Evolutionary conservation across 208 protist species (phyloP).

Genomic region (Leishmania braziliensis): DNA sequence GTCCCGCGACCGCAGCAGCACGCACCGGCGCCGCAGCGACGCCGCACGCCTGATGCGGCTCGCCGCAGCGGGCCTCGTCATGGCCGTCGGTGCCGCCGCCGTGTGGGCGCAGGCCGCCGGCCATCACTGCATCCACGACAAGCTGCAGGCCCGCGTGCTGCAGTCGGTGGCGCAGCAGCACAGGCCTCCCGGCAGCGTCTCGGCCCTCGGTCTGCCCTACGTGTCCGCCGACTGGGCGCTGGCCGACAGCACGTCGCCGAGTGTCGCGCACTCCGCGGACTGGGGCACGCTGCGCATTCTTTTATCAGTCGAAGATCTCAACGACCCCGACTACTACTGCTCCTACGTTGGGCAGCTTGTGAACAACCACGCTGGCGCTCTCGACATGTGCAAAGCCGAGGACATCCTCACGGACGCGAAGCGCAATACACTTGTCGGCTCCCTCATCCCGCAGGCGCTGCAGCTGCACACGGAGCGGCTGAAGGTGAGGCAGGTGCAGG

Average conservation of each 20-base stretch:
- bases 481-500: too few relatives aligned
- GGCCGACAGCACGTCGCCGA: too few relatives aligned
- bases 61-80: background rate
- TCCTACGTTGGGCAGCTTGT: too few relatives aligned
- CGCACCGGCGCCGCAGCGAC: slow-evolving; percentile 16
- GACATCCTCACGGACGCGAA: too few relatives aligned
- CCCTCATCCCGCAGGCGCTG: too few relatives aligned
- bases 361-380: too few relatives aligned
- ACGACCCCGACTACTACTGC: slow-evolving; percentile 22
- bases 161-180: slow-evolving; percentile 9
- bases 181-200: background rate
- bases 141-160: slow-evolving; percentile 32
- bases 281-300: too few relatives aligned
- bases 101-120: slow-evolving; percentile 17
- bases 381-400: too few relatives aligned
- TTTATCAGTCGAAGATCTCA: slow-evolving; percentile 37
- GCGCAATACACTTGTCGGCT: too few relatives aligned
- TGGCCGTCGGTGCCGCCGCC: slow-evolving; percentile 3
- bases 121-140: slow-evolving; percentile 22
- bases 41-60: slow-evolving; percentile 17
- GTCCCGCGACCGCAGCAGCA: background rate
- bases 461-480: too few relatives aligned
- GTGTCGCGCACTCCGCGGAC: too few relatives aligned
- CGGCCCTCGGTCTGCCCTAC: slow-evolving; percentile 8
- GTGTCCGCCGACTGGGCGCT: slow-evolving; percentile 3